A percentile compares a stretch with the other conserved stretches of the same genome.
Conservation (phyloP, 2,329 filamentous ascomycete species). For the Westerdykella aurantiaca region DNA sequence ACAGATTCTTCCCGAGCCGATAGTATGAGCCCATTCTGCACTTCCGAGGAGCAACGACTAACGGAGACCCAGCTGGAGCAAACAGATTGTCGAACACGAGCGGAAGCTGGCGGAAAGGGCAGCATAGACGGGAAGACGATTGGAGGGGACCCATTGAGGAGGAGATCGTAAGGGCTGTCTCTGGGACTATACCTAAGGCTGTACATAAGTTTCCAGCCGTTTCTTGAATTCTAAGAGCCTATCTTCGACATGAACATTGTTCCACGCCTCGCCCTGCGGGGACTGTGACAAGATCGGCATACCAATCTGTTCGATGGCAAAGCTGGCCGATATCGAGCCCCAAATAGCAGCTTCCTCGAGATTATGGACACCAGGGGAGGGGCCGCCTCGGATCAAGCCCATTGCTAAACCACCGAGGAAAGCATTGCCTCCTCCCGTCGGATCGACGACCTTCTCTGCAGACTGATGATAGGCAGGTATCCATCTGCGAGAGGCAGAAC, state of each 20-base stretch:
- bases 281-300: constrained; percentile 55
- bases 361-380: constrained; percentile 37
- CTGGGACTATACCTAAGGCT: constrained; percentile 26
- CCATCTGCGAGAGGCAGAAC: constrained; percentile 51
- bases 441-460: constrained; percentile 66
- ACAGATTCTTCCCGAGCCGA: constrained; percentile 77
- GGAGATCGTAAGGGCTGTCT: constrained; percentile 10
- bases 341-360: constrained; percentile 68
- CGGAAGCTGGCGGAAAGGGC: constrained; percentile 39
- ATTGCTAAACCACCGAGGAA: constrained; percentile 65
- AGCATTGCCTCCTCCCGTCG: constrained; percentile 88
- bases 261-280: constrained; percentile 43
- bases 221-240: constrained; percentile 40
- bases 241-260: constrained; percentile 40
- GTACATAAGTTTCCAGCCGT: constrained; percentile 36
- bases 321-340: constrained; percentile 79
- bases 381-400: constrained; percentile 49
- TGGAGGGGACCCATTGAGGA: constrained; percentile 6
- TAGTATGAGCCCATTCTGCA: constrained; percentile 53
- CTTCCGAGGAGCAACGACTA: constrained; percentile 15
- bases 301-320: constrained; percentile 91
- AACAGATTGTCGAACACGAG: constrained; percentile 65
- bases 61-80: constrained; percentile 57
- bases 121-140: constrained; percentile 8
- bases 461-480: constrained; percentile 67